Conservation (phyloP, 768 basidiomycete genomes). For the Leccinum aurantiacum region DNA sequence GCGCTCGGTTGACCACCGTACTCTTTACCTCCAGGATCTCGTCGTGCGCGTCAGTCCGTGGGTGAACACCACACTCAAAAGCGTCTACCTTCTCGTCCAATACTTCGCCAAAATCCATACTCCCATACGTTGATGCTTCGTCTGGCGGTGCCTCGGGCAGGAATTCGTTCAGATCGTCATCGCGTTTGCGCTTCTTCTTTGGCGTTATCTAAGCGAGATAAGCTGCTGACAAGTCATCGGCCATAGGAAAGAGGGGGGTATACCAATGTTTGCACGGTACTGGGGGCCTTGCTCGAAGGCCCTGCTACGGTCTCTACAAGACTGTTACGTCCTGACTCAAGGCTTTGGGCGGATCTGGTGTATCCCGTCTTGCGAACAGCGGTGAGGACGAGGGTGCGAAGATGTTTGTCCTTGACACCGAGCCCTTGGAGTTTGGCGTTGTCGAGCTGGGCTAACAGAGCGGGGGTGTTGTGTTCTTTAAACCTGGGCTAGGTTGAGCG, state of each 20-base stretch:
- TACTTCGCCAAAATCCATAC: conserved; percentile 70
- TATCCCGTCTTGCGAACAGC: conserved; percentile 69
- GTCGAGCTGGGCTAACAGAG: conserved; percentile 55
- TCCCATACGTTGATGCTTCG: conserved; percentile 50
- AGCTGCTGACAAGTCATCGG: background rate
- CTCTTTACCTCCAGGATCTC: conserved; percentile 62
- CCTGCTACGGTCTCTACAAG: conserved; percentile 2
- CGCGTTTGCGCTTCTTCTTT: conserved; percentile 50
- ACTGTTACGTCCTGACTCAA: conserved; percentile 15
- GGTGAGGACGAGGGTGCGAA: conserved; percentile 56
- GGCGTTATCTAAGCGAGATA: conserved; percentile 40
- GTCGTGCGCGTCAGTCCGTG: conserved; percentile 3
- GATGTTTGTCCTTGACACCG: conserved; percentile 64
- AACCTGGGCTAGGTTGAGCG: conserved; percentile 49
- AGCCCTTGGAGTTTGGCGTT: conserved; percentile 56
- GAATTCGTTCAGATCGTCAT: conserved; percentile 53
- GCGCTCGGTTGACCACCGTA: conserved; percentile 84
- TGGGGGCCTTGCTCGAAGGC: conserved; percentile 14
- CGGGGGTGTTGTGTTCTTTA: conserved; percentile 64
- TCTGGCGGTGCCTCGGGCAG: conserved; percentile 52
- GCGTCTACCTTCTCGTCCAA: conserved; percentile 62
- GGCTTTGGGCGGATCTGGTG: conserved; percentile 23
- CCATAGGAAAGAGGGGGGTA: conserved; percentile 6
- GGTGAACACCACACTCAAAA: background rate
- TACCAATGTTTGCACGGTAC: conserved; percentile 35